Evolutionary conservation across 192 early-diverging fungal genomes (phyloP).

Genomic region (Coemansia sp.): DNA sequence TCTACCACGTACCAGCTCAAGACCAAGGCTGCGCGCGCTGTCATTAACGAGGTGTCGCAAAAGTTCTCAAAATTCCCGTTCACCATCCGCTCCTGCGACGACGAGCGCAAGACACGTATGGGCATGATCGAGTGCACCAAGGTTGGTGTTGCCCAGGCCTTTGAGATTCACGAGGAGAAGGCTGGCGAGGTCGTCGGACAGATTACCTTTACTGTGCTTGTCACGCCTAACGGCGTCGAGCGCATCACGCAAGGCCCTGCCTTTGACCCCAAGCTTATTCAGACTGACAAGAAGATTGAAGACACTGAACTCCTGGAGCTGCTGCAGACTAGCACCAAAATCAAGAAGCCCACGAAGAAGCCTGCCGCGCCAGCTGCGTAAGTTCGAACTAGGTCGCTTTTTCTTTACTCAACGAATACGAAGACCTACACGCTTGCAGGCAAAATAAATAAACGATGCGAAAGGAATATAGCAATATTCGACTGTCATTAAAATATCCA

Average conservation of each 20-base stretch:
- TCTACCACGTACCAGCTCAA: conserved; percentile 79
- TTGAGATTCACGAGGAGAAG: conserved; percentile 83
- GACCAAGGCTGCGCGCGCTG: conserved; percentile 77
- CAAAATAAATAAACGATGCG: too few relatives aligned
- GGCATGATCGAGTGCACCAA: conserved; percentile 88
- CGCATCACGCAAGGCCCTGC: conserved; percentile 73
- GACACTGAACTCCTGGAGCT: conserved; percentile 76
- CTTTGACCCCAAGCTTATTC: conserved; percentile 73
- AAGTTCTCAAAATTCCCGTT: conserved; percentile 88
- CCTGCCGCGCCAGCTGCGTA: conserved; percentile 7
- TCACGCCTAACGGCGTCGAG: conserved; percentile 83
- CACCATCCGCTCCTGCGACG: conserved; percentile 77
- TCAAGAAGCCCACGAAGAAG: conserved; percentile 51
- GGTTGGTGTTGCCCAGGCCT: conserved; percentile 77
- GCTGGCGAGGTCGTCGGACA: conserved; percentile 79
- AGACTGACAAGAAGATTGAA: conserved; percentile 84
- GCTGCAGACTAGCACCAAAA: conserved; percentile 59
- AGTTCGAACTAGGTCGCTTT: neutral
- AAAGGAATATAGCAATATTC: too few relatives aligned
- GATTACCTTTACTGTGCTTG: conserved; percentile 88
- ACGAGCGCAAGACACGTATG: conserved; percentile 90
- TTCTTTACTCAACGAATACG: too few relatives aligned
- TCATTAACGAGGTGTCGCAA: conserved; percentile 71
- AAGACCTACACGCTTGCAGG: too few relatives aligned
- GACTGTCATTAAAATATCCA: neutral